Conservation (phyloP, 1,284 basidiomycete species). For the Fistulinella staudtii region DNA sequence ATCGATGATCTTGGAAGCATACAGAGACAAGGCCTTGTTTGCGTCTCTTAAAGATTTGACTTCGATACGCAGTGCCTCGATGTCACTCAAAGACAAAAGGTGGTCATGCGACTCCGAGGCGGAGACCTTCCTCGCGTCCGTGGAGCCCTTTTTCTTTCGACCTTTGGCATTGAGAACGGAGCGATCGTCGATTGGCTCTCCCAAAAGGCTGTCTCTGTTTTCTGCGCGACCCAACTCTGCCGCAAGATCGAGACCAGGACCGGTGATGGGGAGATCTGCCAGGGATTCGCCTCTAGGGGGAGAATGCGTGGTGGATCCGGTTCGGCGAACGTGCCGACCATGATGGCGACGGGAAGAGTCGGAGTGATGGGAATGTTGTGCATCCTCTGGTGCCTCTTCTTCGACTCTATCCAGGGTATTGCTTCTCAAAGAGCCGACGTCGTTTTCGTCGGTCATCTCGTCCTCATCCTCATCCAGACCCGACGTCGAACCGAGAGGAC, state of each 20-base stretch:
- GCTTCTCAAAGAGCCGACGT: conserved; percentile 56
- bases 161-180: conserved; percentile 42
- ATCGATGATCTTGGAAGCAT: conserved; percentile 95
- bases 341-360: conserved; percentile 43
- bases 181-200: conserved; percentile 49
- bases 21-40: conserved; percentile 90
- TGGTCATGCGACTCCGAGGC: conserved; percentile 43
- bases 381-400: conserved; percentile 42
- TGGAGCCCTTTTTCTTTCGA: conserved; percentile 49
- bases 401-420: conserved; percentile 54
- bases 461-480: conserved; percentile 51
- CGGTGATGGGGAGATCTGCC: conserved; percentile 76
- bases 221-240: conserved; percentile 87
- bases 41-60: conserved; percentile 90
- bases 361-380: conserved; percentile 35
- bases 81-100: conserved; percentile 45
- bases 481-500: conserved; percentile 37
- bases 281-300: conserved; percentile 67
- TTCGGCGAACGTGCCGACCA: conserved; percentile 49
- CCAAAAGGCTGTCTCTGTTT: conserved; percentile 69
- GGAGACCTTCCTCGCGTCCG: conserved; percentile 39
- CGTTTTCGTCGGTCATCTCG: conserved; percentile 40
- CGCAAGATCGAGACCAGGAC: conserved; percentile 84
- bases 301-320: conserved; percentile 49
- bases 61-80: conserved; percentile 71